phyloP scores from a whole-genome alignment of 352 stramenopile species.

The Pythium brassicae region DNA sequence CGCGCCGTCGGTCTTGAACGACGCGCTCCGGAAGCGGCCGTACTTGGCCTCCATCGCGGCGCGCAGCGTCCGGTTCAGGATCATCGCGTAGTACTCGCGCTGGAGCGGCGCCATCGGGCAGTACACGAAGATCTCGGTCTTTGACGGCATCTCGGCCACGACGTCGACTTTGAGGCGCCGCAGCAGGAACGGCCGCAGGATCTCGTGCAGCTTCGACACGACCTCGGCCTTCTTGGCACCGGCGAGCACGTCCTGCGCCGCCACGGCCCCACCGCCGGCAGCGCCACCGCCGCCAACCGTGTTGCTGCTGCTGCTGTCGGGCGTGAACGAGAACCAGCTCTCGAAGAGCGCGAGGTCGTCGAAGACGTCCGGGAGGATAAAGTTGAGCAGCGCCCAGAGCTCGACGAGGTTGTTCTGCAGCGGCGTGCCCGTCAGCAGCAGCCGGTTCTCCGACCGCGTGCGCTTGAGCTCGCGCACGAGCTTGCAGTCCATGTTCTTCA shows the following conservation, averaged over 20 bases:
- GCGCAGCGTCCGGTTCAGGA: too few species aligned
- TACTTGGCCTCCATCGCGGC: too few species aligned
- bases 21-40: slow-evolving; percentile 9
- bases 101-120: slow-evolving; percentile 93
- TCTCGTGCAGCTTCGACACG: slow-evolving; percentile 96
- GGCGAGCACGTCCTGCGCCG: slow-evolving; percentile 84
- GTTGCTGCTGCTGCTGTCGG: slow-evolving; percentile 59
- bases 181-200: slow-evolving; percentile 95
- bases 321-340: slow-evolving; percentile 97
- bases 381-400: slow-evolving; percentile 98
- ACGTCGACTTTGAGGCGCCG: slow-evolving; percentile 95
- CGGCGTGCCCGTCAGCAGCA: slow-evolving; percentile 95
- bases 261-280: slow-evolving; percentile 72
- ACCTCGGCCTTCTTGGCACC: slow-evolving; percentile 92
- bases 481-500: slow-evolving; percentile 98
- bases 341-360: slow-evolving; percentile 97
- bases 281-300: too few species aligned
- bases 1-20: slow-evolving; percentile 52
- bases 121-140: slow-evolving; percentile 98
- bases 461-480: slow-evolving; percentile 94
- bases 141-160: slow-evolving; percentile 90
- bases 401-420: slow-evolving; percentile 98
- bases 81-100: slow-evolving; percentile 23
- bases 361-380: slow-evolving; percentile 97
- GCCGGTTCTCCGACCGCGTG: slow-evolving; percentile 88